A percentile compares a stretch with the other conserved stretches of the same genome.
phyloP scores from a whole-genome alignment of 345 rosid species.

The Bruguiera parviflora region DNA sequence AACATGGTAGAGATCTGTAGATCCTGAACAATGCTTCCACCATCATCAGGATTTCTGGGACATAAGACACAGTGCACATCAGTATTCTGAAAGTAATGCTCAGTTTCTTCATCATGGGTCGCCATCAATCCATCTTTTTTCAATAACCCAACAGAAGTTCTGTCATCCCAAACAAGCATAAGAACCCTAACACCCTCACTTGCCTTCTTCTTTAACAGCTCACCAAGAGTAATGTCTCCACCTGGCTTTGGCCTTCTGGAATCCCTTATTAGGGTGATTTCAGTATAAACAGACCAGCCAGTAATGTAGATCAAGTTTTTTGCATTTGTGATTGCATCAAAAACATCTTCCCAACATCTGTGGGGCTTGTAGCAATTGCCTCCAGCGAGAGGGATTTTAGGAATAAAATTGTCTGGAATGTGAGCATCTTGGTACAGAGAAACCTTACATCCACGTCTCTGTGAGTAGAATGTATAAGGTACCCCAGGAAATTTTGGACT shows the following conservation, averaged over 20 bases:
- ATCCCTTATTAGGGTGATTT: constrained; percentile 77
- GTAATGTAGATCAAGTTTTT: constrained; percentile 88
- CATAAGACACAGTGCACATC: constrained; percentile 88
- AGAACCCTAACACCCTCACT: constrained; percentile 90
- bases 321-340: constrained; percentile 83
- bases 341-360: constrained; percentile 96
- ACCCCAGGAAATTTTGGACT: constrained; percentile 85
- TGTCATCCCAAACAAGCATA: constrained; percentile 98
- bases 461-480: constrained; percentile 87
- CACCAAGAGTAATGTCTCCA: constrained; percentile 77
- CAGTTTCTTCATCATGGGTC: constrained; percentile 97
- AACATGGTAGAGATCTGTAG: constrained; percentile 90
- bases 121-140: constrained; percentile 94
- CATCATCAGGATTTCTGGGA: constrained; percentile 96
- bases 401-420: constrained; percentile 75
- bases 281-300: constrained; percentile 98
- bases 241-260: constrained; percentile 94
- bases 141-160: constrained; percentile 85
- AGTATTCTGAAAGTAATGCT: constrained; percentile 50
- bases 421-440: constrained; percentile 96
- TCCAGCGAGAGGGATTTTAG: constrained; percentile 86
- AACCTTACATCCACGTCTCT: constrained; percentile 86
- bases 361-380: constrained; percentile 74
- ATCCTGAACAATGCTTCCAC: constrained; percentile 91
- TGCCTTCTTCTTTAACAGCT: constrained; percentile 83